Evolutionary conservation across 2,329 filamentous ascomycete species (phyloP), one percentile per base, ranked within the genome.

Genomic region (Aspergillus pseudoglaucus): DNA sequence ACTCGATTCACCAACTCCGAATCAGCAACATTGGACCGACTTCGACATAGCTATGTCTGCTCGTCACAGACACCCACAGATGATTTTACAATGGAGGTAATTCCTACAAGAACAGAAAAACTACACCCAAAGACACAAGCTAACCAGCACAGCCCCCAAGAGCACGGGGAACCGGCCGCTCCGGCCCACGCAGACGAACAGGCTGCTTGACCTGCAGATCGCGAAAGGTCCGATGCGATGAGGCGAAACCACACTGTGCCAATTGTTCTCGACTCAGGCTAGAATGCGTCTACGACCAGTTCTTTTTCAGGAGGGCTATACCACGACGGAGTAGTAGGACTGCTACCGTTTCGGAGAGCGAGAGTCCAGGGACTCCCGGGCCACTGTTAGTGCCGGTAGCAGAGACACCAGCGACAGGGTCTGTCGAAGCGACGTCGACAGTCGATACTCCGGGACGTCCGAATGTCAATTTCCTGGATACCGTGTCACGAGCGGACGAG

Each of bases 181-280:
- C 64, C 38, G 64, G 65, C 30, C 64, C 64, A 27, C 64, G 65
- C 39, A 57, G 63, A 40, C 56, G 62, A 42, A 66, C 63, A 9
- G 64, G 64, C 20, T 67, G 65, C 45, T 46, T 66, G 44, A 67
- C 64, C 44, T 67, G 65, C 49, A 56, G 65, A 42, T 56, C 62
- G 23, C 63, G 65, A 44, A 67, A 67, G 49, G 65, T 67, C 22
- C 63, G 63, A 43, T 67, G 65, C 49, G 63, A 66, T 47, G 64
- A 68, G 47, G 35, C 53, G 7, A 67, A 66, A 45, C 65, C 65
- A 6, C 55, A 53, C 30, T 68, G 65, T 47, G 55, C 62, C 27
- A 65, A 66, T 48, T 68, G 66, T 44, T 60, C 56, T 25, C 62
- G 64, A 18, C 50, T 67, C 7, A 56, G 60, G 15, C 49, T 67